These are phyloP conservation scores for Allantophomopsis lycopodina DNA, from an alignment of 2,329 filamentous ascomycete species.

Conservation along the genomic window DNA sequence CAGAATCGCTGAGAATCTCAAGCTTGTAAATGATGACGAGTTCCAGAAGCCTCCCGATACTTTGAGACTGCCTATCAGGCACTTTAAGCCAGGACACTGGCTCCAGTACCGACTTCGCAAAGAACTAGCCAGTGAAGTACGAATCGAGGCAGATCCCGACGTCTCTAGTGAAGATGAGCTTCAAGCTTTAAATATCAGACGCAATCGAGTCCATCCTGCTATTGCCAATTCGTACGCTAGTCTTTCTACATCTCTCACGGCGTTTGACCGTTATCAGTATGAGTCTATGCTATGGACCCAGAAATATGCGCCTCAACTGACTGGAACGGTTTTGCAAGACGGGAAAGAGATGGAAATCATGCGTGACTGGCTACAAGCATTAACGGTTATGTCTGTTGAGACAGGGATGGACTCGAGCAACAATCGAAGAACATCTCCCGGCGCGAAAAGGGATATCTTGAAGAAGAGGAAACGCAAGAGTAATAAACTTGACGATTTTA, in stretches of 20 bases:
- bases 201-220: constrained; percentile 34
- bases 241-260: constrained; percentile 50
- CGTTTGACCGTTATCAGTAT: constrained; percentile 68
- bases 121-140: constrained; percentile 23
- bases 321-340: constrained; percentile 61
- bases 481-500: constrained; percentile 66
- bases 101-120: constrained; percentile 33
- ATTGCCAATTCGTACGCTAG: constrained; percentile 43
- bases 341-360: constrained; percentile 58
- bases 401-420: constrained; percentile 28
- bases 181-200: constrained; percentile 6
- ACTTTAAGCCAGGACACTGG: constrained; percentile 42
- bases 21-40: constrained; percentile 13
- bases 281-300: constrained; percentile 64
- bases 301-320: constrained; percentile 66
- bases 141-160: constrained; percentile 1
- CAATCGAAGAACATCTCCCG: constrained; percentile 6
- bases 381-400: constrained; percentile 67
- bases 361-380: constrained; percentile 65
- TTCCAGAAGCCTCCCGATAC: constrained; percentile 29
- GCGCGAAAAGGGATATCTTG: constrained; percentile 18
- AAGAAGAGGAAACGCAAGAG: constrained; percentile 51
- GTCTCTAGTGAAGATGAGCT: constrained; percentile 23
- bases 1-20: constrained; percentile 1
- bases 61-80: constrained; percentile 38